These are phyloP conservation scores for Acanthamoeba quina DNA, from an alignment of 208 protist genomes.

Conservation along the genomic window DNA sequence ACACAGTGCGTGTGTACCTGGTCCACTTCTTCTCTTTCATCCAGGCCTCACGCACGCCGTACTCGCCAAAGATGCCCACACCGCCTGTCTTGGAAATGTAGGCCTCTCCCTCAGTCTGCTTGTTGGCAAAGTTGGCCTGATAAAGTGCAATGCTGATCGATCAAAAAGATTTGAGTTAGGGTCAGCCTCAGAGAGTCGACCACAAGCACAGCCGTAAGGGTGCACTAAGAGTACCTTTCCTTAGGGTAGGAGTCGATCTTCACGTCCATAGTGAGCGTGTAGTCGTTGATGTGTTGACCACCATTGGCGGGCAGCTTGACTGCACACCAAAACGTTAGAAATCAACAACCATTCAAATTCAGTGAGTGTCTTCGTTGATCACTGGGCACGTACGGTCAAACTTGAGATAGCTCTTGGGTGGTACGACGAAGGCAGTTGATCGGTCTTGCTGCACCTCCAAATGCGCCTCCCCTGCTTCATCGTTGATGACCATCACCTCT, in stretches of 20 bases:
- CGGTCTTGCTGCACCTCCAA: constrained; percentile 66
- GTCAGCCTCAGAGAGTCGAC: too few relatives aligned
- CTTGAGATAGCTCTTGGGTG: constrained; percentile 67
- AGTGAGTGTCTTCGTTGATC: neutral
- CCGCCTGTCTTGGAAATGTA: constrained; percentile 73
- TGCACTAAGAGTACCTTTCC: neutral
- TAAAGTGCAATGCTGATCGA: constrained; percentile 52
- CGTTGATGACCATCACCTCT: constrained; percentile 68
- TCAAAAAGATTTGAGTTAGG: neutral
- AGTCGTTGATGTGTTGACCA: constrained; percentile 68
- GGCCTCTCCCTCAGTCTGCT: constrained; percentile 73
- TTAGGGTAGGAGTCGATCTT: constrained; percentile 55
- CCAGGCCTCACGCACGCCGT: constrained; percentile 71
- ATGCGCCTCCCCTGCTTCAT: constrained; percentile 55
- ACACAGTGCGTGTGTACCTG: constrained; percentile 21
- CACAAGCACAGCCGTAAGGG: too few relatives aligned
- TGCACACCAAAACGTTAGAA: neutral
- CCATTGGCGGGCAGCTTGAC: constrained; percentile 60
- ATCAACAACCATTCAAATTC: neutral
- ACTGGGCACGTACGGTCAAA: constrained; percentile 51
- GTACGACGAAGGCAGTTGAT: constrained; percentile 66
- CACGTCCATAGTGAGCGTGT: constrained; percentile 71
- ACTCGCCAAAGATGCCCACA: constrained; percentile 73
- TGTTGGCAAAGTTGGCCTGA: constrained; percentile 71
- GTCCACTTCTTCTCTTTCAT: constrained; percentile 67